Evolutionary conservation across 2,329 filamentous ascomycete genomes (phyloP).

Genomic region (Aureobasidium sp.): DNA sequence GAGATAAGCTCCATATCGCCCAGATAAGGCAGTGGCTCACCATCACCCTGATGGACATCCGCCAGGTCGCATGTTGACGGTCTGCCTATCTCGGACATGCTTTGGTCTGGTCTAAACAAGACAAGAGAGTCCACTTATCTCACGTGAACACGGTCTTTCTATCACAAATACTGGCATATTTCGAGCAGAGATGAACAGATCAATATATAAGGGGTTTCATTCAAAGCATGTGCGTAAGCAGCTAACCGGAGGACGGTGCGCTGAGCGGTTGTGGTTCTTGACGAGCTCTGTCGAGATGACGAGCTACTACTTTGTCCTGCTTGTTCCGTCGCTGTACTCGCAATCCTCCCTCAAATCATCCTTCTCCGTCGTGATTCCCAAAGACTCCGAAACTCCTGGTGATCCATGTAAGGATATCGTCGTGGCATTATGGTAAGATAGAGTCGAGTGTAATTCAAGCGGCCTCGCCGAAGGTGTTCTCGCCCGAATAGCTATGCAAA

Average conservation of each 20-base stretch:
- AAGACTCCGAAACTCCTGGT: slow-evolving; percentile 10
- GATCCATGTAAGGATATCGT: not conserved
- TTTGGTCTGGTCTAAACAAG: not conserved
- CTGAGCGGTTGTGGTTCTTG: not conserved
- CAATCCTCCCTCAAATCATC: slow-evolving; percentile 6
- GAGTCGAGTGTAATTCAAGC: slow-evolving; percentile 17
- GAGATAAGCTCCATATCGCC: slow-evolving; percentile 2
- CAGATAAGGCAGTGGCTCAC: not conserved
- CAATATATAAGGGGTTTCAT: not conserved
- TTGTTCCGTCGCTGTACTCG: not conserved
- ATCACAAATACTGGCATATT: not conserved
- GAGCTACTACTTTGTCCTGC: slow-evolving; percentile 1
- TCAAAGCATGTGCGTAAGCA: slow-evolving; percentile 9
- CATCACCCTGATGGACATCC: not conserved
- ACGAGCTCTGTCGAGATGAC: not conserved
- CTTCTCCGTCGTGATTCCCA: not conserved
- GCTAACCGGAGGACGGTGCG: not conserved
- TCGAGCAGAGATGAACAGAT: not conserved
- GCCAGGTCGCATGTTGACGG: not conserved
- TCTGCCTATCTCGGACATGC: not conserved
- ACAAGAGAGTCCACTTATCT: not conserved
- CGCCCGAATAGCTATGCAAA: slow-evolving; percentile 70
- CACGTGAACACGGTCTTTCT: not conserved
- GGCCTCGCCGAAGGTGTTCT: slow-evolving; percentile 85
- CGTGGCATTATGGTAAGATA: not conserved